Base-by-base conservation (phyloP, 495 filamentous ascomycete genomes). In the Daldinia grandis region DNA sequence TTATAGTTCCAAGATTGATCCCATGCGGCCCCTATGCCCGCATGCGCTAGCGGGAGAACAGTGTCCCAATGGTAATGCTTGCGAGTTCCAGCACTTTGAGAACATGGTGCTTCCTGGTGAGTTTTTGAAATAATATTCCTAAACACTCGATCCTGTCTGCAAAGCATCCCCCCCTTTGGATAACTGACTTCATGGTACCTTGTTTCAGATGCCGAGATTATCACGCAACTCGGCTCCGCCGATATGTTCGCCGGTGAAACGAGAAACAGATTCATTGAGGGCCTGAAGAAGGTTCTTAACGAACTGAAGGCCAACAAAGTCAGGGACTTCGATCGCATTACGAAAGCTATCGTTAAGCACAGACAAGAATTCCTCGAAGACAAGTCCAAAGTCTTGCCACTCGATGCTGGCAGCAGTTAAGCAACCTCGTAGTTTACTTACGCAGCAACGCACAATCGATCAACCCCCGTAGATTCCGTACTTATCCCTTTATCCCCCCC, bases 1-100 rank as follows among this genome's bases (percentile, higher is more conserved):
- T 49, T 98, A 94, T 82, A 98, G 93, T 78, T 89, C 95, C 79
- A 88, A 87, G 61, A 95, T 98, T 77, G 86, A 98, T 75, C 81
- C 91, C 6, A 83, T 87, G 69, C 89, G 84, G 66, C 86, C 85
- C 54, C 62, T 98, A 19, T 98, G 95, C 78, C 88, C 84, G 1
- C 90, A 84, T 73, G 93, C 96, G 75, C 77, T 91, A 67, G 81
- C 84, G 35, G 91, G 90, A 33, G 90, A 92, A 56, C 83, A 87
- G 59, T 99, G 95, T 80, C 92, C 94, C 66, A 88, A 93, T 73
- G 78, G 80, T 17, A 84, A 82, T 38, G 92, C 91, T 73, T 85
- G 82, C 70, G 79, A 88, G 62, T 87, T 83, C 70, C 95, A 98
- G 80, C 96, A 98, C 81, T 93, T 95, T 73, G 82, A 85, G 66